These are phyloP conservation scores for Trichosanthes cucumerina DNA, from an alignment of 306 rosid genomes.

Conservation along the genomic window DNA sequence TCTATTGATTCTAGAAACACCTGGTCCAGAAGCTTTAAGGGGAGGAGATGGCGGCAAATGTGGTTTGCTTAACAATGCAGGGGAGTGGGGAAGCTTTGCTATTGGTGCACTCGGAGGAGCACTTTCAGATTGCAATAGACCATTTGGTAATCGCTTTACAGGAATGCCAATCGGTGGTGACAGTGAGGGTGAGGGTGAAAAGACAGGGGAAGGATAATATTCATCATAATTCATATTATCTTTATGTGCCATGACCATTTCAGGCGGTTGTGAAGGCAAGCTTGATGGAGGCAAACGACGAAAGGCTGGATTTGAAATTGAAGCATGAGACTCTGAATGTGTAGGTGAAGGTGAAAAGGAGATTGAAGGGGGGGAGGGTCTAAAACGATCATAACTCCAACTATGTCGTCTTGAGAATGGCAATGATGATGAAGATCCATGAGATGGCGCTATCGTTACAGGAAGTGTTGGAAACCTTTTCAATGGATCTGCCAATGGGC, in stretches of 20 bases:
- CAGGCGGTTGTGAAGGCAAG: conserved; percentile 66
- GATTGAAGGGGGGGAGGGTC: conserved; percentile 45
- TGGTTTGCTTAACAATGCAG: conserved; percentile 30
- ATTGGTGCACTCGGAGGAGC: conserved; percentile 52
- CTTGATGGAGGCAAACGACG: conserved; percentile 37
- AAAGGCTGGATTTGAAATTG: conserved; percentile 31
- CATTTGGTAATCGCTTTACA: conserved; percentile 33
- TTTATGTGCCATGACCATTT: conserved; percentile 34
- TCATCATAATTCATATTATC: conserved; percentile 46
- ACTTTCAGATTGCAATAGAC: conserved; percentile 65
- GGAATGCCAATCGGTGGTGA: conserved; percentile 51
- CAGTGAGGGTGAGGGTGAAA: conserved; percentile 35
- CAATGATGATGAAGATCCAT: conserved; percentile 40
- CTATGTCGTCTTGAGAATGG: conserved; percentile 52
- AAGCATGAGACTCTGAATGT: conserved; percentile 43
- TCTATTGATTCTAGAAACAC: conserved; percentile 15
- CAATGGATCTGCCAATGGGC: conserved; percentile 62
- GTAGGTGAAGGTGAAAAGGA: conserved; percentile 61
- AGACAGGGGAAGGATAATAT: conserved; percentile 42
- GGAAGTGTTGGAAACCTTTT: conserved; percentile 55
- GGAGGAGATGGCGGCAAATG: conserved; percentile 53
- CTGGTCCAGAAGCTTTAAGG: conserved; percentile 7
- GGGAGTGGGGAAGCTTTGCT: conserved; percentile 30
- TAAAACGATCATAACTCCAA: conserved; percentile 50
- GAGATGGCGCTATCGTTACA: conserved; percentile 30